These are phyloP conservation scores for Aspergillus carlsbadensis DNA, from an alignment of 495 filamentous ascomycete species.

Conservation along the genomic window DNA sequence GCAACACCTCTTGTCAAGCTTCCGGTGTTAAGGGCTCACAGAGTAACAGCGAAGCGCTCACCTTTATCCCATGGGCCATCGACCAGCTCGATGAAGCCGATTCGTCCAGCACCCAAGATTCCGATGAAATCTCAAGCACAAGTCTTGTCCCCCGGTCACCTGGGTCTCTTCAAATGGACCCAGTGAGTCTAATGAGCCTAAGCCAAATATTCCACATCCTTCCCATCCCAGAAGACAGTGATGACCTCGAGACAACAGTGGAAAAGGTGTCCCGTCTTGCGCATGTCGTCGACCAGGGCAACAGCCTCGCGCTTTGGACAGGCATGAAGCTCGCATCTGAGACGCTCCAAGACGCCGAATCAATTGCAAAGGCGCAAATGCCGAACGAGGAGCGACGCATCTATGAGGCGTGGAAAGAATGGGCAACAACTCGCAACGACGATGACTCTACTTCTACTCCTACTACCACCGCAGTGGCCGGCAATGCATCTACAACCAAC, in stretches of 20 bases:
- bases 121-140: neutral
- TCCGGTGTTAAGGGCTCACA: no score
- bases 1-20: no score
- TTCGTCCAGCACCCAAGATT: neutral
- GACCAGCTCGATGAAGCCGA: no score
- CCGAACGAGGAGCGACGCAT: conserved; percentile 10
- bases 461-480: neutral
- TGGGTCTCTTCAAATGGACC: neutral
- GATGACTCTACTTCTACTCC: neutral
- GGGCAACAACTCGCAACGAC: no score
- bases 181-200: neutral
- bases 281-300: conserved; percentile 16
- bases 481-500: neutral
- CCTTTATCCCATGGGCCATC: no score
- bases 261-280: conserved; percentile 25
- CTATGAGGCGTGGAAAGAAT: conserved; percentile 26
- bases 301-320: conserved; percentile 23
- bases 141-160: neutral
- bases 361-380: conserved; percentile 24
- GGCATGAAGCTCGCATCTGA: conserved; percentile 11
- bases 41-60: no score
- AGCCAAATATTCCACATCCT: conserved; percentile 14
- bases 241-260: conserved; percentile 25
- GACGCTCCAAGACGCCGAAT: conserved; percentile 14
- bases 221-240: conserved; percentile 18